Conservation (phyloP, 83 land plant species). For the Isoetes engelmannii region DNA sequence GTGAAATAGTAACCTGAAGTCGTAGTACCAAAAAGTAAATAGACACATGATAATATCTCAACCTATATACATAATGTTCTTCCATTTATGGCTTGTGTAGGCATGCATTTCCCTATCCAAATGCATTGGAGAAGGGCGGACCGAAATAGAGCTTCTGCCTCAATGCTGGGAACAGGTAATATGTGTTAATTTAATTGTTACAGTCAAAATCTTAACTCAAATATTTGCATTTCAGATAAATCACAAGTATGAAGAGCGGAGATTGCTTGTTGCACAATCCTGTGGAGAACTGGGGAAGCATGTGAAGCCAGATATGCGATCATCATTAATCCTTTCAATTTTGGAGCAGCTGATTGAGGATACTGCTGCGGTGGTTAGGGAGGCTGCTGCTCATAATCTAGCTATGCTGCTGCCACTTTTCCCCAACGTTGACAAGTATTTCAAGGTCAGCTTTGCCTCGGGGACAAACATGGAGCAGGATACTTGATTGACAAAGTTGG, state of each 20-base stretch:
- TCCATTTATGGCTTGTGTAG: conserved; percentile 26
- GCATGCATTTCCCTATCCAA: conserved; percentile 84
- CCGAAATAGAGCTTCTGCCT: conserved; percentile 90
- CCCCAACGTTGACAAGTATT: conserved; percentile 88
- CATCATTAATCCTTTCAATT: conserved; percentile 88
- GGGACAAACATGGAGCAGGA: conserved; percentile 74
- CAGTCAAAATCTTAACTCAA: not conserved
- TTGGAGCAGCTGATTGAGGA: conserved; percentile 85
- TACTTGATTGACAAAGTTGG: conserved; percentile 57
- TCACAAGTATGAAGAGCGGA: conserved; percentile 90
- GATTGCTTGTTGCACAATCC: conserved; percentile 91
- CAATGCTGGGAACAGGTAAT: conserved; percentile 98
- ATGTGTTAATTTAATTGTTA: not conserved
- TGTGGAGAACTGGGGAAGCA: conserved; percentile 93
- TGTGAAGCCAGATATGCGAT: conserved; percentile 87
- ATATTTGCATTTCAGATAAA: conserved; percentile 50
- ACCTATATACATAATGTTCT: conserved; percentile 4
- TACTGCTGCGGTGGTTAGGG: conserved; percentile 79
- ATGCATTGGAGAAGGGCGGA: conserved; percentile 78
- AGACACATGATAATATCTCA: not conserved
- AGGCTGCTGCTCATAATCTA: conserved; percentile 90
- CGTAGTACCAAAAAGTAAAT: not conserved
- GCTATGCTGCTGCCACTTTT: conserved; percentile 89
- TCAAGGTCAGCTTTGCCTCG: conserved; percentile 98
- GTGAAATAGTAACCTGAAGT: not conserved